Conservation (phyloP, 371 early-diverging fungal species). For the Mortierella polycephala region DNA sequence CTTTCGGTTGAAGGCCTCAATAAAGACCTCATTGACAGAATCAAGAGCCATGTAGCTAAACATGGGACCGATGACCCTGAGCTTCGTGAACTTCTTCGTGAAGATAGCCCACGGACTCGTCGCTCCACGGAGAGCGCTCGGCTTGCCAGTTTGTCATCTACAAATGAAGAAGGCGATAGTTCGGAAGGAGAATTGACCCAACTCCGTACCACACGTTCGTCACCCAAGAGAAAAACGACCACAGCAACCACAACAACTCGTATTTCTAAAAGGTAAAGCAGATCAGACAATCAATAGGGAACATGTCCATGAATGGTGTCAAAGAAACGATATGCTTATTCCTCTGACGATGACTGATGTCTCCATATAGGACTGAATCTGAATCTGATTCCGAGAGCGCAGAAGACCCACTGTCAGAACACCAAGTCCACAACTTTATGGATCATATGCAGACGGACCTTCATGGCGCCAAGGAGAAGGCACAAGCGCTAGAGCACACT, state of each 20-base stretch:
- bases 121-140: constrained; percentile 34
- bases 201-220: constrained; percentile 14
- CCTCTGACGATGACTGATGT: not conserved
- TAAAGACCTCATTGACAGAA: constrained; percentile 37
- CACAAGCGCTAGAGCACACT: constrained; percentile 15
- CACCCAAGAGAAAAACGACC: constrained; percentile 8
- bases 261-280: too few relatives aligned
- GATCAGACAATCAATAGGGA: too few relatives aligned
- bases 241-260: not conserved
- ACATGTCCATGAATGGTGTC: too few relatives aligned
- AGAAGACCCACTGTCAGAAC: constrained; percentile 34
- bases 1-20: constrained; percentile 25
- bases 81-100: constrained; percentile 25
- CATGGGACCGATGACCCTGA: constrained; percentile 17
- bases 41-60: constrained; percentile 31
- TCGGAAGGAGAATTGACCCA: constrained; percentile 2
- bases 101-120: constrained; percentile 19
- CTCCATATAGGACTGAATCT: not conserved
- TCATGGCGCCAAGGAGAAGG: constrained; percentile 21
- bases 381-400: constrained; percentile 33
- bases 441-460: constrained; percentile 23
- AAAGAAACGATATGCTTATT: too few relatives aligned
- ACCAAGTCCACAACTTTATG: constrained; percentile 30
- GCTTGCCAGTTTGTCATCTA: constrained; percentile 24
- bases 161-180: constrained; percentile 34